Evolutionary conservation across 2,329 filamentous ascomycete species (phyloP).

Genomic region (Fonsecaea nubica): DNA sequence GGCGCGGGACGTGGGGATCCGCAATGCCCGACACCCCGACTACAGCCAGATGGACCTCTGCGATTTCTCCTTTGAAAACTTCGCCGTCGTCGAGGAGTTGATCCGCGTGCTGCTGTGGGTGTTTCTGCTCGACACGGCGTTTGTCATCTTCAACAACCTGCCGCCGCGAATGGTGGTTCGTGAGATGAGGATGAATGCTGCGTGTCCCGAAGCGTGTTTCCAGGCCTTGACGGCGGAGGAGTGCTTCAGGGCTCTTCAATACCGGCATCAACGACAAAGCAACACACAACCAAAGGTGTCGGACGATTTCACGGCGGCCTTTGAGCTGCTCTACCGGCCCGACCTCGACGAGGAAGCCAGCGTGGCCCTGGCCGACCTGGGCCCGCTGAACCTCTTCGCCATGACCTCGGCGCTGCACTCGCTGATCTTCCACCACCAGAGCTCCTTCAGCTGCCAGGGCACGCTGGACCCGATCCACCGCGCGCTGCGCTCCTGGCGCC

Average conservation of each 20-base stretch:
- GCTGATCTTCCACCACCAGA: constrained; percentile 49
- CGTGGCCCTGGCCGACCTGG: constrained; percentile 11
- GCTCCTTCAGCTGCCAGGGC: constrained; percentile 42
- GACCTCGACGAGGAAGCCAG: background rate
- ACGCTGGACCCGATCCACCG: constrained; percentile 45
- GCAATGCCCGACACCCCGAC: constrained; percentile 38
- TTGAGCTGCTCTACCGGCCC: constrained; percentile 17
- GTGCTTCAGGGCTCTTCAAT: constrained; percentile 36
- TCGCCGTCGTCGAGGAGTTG: constrained; percentile 46
- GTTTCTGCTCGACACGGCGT: constrained; percentile 50
- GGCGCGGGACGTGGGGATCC: constrained; percentile 45
- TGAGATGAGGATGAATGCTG: constrained; percentile 49
- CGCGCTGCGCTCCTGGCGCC: constrained; percentile 38
- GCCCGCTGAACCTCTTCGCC: constrained; percentile 42
- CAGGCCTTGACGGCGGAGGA: constrained; percentile 45
- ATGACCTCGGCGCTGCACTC: constrained; percentile 42
- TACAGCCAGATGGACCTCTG: constrained; percentile 39
- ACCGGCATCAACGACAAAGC: background rate
- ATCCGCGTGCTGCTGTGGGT: constrained; percentile 48
- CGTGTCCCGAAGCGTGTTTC: constrained; percentile 48
- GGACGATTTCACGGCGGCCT: constrained; percentile 35
- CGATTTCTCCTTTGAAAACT: constrained; percentile 45
- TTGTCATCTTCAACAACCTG: constrained; percentile 52
- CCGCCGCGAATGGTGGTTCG: constrained; percentile 51
- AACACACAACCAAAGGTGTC: constrained; percentile 27